A percentile compares a stretch with the other conserved stretches of the same genome.
Evolutionary conservation across 2,329 filamentous ascomycete genomes (phyloP).

Genomic region (Talaromyces sp.): DNA sequence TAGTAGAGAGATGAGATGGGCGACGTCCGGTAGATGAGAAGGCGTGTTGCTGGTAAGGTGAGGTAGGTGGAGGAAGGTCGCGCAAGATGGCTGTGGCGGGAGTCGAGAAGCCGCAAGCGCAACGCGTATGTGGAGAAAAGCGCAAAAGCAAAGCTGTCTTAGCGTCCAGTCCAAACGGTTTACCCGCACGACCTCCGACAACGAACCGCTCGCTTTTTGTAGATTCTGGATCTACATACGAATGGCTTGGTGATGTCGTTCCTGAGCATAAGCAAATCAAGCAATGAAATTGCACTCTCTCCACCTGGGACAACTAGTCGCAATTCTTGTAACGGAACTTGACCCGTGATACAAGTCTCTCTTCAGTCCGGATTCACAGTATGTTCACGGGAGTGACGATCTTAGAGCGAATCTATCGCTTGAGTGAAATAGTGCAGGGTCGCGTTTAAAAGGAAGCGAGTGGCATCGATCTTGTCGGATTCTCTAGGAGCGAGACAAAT

Average conservation of each 20-base stretch:
- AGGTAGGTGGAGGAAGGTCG: conserved; percentile 2
- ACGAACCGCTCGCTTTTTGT: background rate
- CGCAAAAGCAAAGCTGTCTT: background rate
- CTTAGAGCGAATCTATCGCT: background rate
- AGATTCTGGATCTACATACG: no score
- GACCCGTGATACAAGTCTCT: no score
- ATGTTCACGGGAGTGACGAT: no score
- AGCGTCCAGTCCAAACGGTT: background rate
- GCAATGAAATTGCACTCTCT: no score
- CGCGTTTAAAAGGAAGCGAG: no score
- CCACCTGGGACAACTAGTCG: background rate
- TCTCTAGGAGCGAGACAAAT: no score
- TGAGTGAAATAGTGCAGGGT: background rate
- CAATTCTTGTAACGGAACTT: background rate
- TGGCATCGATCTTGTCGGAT: no score
- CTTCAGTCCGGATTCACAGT: no score
- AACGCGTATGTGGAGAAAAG: conserved; percentile 22
- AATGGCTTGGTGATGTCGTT: no score
- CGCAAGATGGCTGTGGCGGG: conserved; percentile 24
- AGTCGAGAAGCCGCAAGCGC: conserved; percentile 21
- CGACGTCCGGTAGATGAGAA: background rate
- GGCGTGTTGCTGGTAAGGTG: background rate
- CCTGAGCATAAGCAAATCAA: no score
- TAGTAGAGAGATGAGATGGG: background rate
- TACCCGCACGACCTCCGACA: background rate